Conservation (phyloP, 2,329 filamentous ascomycete species). For the Phialemonium atrogriseum region DNA sequence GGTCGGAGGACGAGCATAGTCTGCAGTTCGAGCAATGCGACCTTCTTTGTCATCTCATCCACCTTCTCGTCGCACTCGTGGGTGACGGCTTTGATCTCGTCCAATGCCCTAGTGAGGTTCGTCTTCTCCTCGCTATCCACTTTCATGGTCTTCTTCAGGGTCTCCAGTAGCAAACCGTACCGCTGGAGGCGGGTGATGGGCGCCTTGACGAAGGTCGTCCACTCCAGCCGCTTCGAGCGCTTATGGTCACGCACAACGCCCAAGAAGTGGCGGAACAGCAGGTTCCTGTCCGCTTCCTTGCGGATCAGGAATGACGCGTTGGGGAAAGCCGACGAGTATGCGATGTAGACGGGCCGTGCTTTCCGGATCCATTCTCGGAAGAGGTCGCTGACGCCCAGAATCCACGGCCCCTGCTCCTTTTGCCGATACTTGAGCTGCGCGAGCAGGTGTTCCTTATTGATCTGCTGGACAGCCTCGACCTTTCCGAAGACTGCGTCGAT, state of each 20-base stretch:
- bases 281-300: constrained; percentile 75
- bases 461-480: constrained; percentile 76
- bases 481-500: constrained; percentile 82
- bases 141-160: constrained; percentile 75
- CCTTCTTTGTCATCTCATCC: constrained; percentile 84
- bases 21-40: constrained; percentile 77
- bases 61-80: constrained; percentile 88
- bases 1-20: constrained; percentile 77
- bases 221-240: constrained; percentile 73
- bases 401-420: constrained; percentile 92
- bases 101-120: constrained; percentile 75
- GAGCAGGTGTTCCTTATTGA: constrained; percentile 87
- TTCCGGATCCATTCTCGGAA: constrained; percentile 98
- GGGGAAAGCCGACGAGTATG: constrained; percentile 84
- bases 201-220: constrained; percentile 89
- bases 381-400: constrained; percentile 89
- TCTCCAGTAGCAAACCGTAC: constrained; percentile 75
- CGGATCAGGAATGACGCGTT: constrained; percentile 75
- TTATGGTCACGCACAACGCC: constrained; percentile 73
- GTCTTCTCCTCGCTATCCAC: constrained; percentile 83
- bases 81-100: constrained; percentile 85
- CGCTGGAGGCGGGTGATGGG: constrained; percentile 89
- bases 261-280: constrained; percentile 79
- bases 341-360: constrained; percentile 78
- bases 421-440: constrained; percentile 95